Conservation (phyloP, 352 stramenopile genomes). For the Aphanomyces invadans region DNA sequence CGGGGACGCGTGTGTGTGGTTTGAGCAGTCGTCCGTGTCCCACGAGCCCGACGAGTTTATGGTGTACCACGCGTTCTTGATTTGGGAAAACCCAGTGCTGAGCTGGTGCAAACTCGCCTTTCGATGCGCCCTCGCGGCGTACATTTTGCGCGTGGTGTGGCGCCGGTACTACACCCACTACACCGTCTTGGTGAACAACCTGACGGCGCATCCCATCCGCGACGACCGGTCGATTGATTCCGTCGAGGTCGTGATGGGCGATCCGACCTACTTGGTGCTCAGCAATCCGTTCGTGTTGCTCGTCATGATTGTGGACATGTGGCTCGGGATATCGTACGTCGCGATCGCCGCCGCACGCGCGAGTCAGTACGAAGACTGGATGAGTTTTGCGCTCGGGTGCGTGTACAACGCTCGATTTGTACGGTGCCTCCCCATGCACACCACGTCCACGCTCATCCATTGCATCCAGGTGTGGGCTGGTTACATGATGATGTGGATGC, state of each 20-base stretch:
- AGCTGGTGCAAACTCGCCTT: neutral
- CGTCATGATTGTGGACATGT: conserved; percentile 9
- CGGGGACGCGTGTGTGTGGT: neutral
- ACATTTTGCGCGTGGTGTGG: neutral
- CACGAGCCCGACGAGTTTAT: neutral
- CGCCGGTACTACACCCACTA: neutral
- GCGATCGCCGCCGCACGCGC: neutral
- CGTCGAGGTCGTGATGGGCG: neutral
- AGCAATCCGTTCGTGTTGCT: neutral
- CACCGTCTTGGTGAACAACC: neutral
- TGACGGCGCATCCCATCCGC: neutral
- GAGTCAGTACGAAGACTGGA: too few relatives aligned
- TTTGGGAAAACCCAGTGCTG: neutral
- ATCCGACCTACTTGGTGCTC: conserved; percentile 9
- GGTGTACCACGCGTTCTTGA: neutral
- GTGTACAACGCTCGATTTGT: too few relatives aligned
- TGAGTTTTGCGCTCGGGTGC: too few relatives aligned
- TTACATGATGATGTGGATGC: too few relatives aligned
- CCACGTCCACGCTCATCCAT: too few relatives aligned
- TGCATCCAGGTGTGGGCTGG: too few relatives aligned
- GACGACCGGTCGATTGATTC: neutral
- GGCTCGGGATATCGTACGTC: conserved; percentile 7
- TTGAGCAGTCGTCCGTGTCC: too few relatives aligned
- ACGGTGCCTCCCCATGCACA: too few relatives aligned
- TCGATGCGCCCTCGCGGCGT: neutral